These are phyloP conservation scores for Colletotrichum sp. DNA, from an alignment of 2,329 filamentous ascomycete species.

Conservation along the genomic window DNA sequence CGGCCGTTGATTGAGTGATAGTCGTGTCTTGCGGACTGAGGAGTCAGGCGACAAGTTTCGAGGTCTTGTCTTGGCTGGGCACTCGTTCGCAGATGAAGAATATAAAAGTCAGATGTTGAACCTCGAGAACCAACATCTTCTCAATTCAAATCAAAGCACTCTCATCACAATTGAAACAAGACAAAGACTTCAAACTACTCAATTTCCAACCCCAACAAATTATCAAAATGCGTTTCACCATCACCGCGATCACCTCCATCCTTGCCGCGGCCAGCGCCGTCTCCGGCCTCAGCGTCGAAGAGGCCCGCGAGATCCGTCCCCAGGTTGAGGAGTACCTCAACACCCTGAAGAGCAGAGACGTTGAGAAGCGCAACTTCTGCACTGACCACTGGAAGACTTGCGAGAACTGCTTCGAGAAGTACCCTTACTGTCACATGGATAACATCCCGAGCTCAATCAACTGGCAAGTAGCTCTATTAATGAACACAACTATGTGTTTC, in stretches of 20 bases:
- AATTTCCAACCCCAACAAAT: neutral
- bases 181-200: neutral
- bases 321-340: neutral
- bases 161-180: neutral
- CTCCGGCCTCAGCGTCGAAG: neutral
- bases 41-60: neutral
- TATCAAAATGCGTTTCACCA: neutral
- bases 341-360: neutral
- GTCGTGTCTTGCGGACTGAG: neutral
- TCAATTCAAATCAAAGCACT: neutral
- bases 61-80: neutral
- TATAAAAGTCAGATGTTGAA: neutral
- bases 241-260: neutral
- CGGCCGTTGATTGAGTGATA: neutral
- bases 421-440: neutral
- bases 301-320: neutral
- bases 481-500: neutral
- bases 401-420: neutral
- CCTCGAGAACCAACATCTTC: neutral
- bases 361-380: neutral
- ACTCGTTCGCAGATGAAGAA: neutral
- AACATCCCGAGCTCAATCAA: neutral
- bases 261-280: neutral
- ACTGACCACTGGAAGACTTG: neutral
- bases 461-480: neutral